phyloP scores from a whole-genome alignment of 2,329 filamentous ascomycete species.

The Diaporthe ilicicola region DNA sequence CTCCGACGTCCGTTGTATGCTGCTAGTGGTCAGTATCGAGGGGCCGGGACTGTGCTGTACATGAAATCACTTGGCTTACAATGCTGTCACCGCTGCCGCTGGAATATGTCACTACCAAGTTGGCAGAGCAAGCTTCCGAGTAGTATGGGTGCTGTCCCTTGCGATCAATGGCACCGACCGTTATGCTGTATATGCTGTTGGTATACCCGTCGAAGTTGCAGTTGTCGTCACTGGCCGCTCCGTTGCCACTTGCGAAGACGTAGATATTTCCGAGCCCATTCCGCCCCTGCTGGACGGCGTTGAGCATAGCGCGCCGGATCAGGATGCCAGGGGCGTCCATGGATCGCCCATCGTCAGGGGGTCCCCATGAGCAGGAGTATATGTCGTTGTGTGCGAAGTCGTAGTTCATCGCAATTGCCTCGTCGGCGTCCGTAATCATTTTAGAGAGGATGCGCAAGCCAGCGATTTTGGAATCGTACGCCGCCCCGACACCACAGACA shows the following conservation, averaged over 20 bases:
- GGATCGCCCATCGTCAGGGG: slow-evolving; percentile 88
- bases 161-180: slow-evolving; percentile 90
- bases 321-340: slow-evolving; percentile 95
- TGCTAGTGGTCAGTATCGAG: slow-evolving; percentile 38
- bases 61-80: slow-evolving; percentile 49
- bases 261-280: slow-evolving; percentile 87
- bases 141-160: slow-evolving; percentile 93
- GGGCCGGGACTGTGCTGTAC: background rate
- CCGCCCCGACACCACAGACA: slow-evolving; percentile 94
- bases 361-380: slow-evolving; percentile 99
- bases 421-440: slow-evolving; percentile 89
- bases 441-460: slow-evolving; percentile 94
- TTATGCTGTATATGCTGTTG: slow-evolving; percentile 99
- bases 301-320: slow-evolving; percentile 89
- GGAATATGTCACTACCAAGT: slow-evolving; percentile 95
- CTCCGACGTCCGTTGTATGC: slow-evolving; percentile 95
- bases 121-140: slow-evolving; percentile 94
- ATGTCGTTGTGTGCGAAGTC: slow-evolving; percentile 92
- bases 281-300: slow-evolving; percentile 89
- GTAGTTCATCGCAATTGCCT: slow-evolving; percentile 92
- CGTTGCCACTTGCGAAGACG: slow-evolving; percentile 97
- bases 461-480: slow-evolving; percentile 89
- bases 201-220: slow-evolving; percentile 99
- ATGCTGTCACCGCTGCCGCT: slow-evolving; percentile 90
- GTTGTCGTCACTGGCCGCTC: slow-evolving; percentile 86